Percentiles rank a stretch among this genome's conserved stretches.
phyloP scores from a whole-genome alignment of 2,329 filamentous ascomycete species.

The Neofusicoccum parvum region DNA sequence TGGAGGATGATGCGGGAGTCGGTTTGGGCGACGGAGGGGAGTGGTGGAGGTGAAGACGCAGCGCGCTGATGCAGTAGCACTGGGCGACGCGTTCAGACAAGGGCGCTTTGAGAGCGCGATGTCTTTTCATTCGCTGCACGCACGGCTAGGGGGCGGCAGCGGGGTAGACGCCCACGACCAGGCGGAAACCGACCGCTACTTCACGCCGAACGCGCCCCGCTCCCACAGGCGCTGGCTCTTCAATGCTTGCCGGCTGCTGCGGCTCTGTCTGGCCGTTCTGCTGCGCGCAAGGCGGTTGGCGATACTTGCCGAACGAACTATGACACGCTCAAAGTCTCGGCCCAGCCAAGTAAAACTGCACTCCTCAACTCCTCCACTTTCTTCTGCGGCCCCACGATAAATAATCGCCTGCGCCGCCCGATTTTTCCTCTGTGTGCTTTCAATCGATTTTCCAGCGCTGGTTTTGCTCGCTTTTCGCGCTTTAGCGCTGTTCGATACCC shows the following conservation, averaged over 20 bases:
- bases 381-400: not conserved
- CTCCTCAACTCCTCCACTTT: constrained; percentile 12
- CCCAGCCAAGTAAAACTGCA: constrained; percentile 4
- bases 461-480: not conserved
- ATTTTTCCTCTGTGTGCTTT: not conserved
- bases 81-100: constrained; percentile 17
- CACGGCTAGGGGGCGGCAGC: constrained; percentile 8
- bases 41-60: not conserved
- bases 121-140: constrained; percentile 20
- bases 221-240: not conserved
- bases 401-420: not conserved
- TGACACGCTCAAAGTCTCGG: constrained; percentile 12
- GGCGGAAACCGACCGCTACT: not conserved
- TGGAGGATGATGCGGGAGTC: not conserved
- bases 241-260: not conserved
- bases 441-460: not conserved
- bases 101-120: constrained; percentile 4
- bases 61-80: constrained; percentile 5
- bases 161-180: not conserved
- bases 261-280: not conserved
- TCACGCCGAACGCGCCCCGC: not conserved
- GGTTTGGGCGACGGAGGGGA: not conserved
- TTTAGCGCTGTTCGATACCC: constrained; percentile 9
- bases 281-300: not conserved
- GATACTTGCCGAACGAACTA: not conserved